A percentile compares a stretch with the other conserved stretches of the same genome.
phyloP scores from a whole-genome alignment of 768 basidiomycete genomes.

The Russula emetica region DNA sequence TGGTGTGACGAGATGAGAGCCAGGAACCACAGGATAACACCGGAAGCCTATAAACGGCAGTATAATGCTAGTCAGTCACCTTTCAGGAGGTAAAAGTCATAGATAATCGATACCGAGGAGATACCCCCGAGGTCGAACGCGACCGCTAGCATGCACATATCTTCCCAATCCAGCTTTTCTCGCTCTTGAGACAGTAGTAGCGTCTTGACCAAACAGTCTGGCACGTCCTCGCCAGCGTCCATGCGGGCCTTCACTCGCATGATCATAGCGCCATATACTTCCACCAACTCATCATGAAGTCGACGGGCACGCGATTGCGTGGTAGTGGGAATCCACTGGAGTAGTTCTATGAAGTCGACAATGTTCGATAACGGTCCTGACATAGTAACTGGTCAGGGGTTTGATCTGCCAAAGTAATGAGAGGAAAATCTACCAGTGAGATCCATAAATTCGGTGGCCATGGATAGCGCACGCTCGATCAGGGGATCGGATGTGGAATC shows the following conservation, averaged over 20 bases:
- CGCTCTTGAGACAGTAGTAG: constrained; percentile 32
- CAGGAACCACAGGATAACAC: constrained; percentile 36
- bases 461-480: constrained; percentile 36
- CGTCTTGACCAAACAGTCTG: constrained; percentile 37
- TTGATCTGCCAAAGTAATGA: neutral
- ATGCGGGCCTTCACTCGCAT: constrained; percentile 32
- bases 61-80: neutral
- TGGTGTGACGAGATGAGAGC: constrained; percentile 30
- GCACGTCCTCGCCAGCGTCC: constrained; percentile 35
- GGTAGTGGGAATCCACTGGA: constrained; percentile 40
- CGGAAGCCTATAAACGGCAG: constrained; percentile 32
- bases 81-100: neutral
- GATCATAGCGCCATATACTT: constrained; percentile 36
- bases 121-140: constrained; percentile 38
- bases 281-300: constrained; percentile 37
- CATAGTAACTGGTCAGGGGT: neutral
- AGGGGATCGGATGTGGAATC: constrained; percentile 40
- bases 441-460: constrained; percentile 45
- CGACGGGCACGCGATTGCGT: constrained; percentile 39
- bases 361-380: constrained; percentile 43
- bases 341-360: constrained; percentile 43
- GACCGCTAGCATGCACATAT: constrained; percentile 36
- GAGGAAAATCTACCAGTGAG: constrained; percentile 29
- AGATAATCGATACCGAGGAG: constrained; percentile 29
- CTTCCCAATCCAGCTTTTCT: constrained; percentile 35